These are phyloP conservation scores for Dendrocalamus sinicus DNA, from an alignment of 176 grass and related monocot species.

Conservation along the genomic window DNA sequence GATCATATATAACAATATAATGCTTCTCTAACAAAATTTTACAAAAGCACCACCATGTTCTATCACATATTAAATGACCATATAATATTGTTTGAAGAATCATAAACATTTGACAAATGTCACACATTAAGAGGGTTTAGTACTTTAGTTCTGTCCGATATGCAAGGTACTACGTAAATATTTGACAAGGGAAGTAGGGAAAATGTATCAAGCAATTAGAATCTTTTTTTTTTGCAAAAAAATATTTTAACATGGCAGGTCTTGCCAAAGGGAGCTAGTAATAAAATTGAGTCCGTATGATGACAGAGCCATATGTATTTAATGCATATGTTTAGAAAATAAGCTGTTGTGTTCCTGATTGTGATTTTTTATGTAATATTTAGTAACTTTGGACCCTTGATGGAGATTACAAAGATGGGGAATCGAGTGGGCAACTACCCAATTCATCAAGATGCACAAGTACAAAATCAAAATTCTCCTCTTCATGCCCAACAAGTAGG, in stretches of 20 bases:
- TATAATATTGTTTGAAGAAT: conserved; percentile 7
- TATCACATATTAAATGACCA: not conserved
- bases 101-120: conserved; percentile 1
- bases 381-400: conserved; percentile 74
- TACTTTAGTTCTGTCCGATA: not conserved
- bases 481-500: conserved; percentile 76
- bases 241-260: not conserved
- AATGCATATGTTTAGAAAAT: conserved; percentile 28
- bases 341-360: conserved; percentile 18
- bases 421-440: conserved; percentile 63
- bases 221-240: not conserved
- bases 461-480: conserved; percentile 73
- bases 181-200: not conserved
- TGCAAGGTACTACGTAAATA: not conserved
- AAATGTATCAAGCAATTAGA: not conserved
- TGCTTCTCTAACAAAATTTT: conserved; percentile 30
- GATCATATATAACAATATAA: conserved; percentile 3
- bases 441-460: conserved; percentile 72
- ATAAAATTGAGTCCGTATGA: conserved; percentile 25
- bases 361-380: conserved; percentile 48
- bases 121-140: not conserved
- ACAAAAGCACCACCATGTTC: not conserved
- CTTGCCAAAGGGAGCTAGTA: not conserved
- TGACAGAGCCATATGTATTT: conserved; percentile 14
- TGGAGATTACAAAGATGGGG: conserved; percentile 76